Base-by-base conservation (phyloP, 441 rosid genomes). In the Pelargonium citronellum region DNA sequence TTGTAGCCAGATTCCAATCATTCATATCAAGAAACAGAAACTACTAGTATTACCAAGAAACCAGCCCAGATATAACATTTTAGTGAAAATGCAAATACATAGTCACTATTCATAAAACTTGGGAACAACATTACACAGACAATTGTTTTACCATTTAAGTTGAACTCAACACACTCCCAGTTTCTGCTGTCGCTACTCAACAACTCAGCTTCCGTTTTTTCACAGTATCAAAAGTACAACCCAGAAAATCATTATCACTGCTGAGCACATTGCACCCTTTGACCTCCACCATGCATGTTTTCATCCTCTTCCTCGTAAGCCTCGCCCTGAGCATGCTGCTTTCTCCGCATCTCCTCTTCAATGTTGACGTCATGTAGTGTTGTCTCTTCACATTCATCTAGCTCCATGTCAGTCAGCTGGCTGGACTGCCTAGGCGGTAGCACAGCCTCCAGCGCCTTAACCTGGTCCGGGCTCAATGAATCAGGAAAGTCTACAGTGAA, bases 241-340 rank as follows among this genome's bases (percentile, higher is more conserved):
- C 12, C 51, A 46, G 13, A 7, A 46, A 46, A 12, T 3, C 0
- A 13, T n/a, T 4, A 69, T 82, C 74, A 93, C 74, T 93, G 98
- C 73, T 93, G 98, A 22, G 98, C 97, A 57, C 98, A 94, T 69
- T 94, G 98, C 66, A 91, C 97, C 77, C 97, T 83, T 75, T 87
- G 98, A 34, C 86, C 93, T 44, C 95, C 94, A 7, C 91, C 92
- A 0, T 67, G 92, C 83, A 80, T 85, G 68, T 94, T 97, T 0
- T 89, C 97, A 2, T 88, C 95, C 57, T 92, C 96, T 0, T 51
- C 58, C 58, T 94, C 99, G 2, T 90, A 90, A 19, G 93, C 97
- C 83, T 90, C 97, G 63, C 84, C 87, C 58, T 51, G 58, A n/a
- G 86, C 83, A 19, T 80, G 83, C 11, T 90, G 92, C 73, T 87